A percentile compares a stretch with the other conserved stretches of the same genome.
These are phyloP conservation scores for Cucurbita ficifolia DNA, from an alignment of 306 rosid species.

Conservation along the genomic window DNA sequence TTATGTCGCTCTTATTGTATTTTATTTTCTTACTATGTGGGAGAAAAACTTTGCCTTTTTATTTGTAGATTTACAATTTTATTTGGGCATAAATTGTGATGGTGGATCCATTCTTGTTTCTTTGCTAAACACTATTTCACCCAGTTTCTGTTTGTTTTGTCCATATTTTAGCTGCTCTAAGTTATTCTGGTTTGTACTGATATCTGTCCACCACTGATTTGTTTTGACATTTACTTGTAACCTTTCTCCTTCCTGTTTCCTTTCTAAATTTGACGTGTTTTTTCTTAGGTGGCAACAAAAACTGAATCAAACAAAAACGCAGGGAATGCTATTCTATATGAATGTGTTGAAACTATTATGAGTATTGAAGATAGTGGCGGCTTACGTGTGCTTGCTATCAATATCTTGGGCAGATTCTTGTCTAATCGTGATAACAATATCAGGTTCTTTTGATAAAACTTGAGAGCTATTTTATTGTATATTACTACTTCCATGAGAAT, in stretches of 20 bases:
- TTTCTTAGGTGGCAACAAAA: constrained; percentile 83
- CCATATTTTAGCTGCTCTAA: background rate
- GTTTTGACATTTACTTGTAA: constrained; percentile 5
- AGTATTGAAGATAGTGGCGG: constrained; percentile 95
- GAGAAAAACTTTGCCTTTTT: background rate
- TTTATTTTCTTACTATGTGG: background rate
- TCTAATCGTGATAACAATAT: constrained; percentile 95
- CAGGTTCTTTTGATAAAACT: constrained; percentile 38
- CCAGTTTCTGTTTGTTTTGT: background rate
- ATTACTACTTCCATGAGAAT: background rate
- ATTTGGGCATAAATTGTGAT: background rate
- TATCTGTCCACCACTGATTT: background rate
- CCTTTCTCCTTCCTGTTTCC: constrained; percentile 4
- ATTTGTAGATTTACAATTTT: background rate
- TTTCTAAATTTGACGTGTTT: constrained; percentile 8
- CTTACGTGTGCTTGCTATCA: constrained; percentile 92
- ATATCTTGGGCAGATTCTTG: constrained; percentile 92
- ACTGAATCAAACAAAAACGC: constrained; percentile 96
- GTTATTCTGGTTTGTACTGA: background rate
- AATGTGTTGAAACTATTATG: constrained; percentile 96
- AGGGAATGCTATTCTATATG: constrained; percentile 90
- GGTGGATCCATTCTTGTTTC: background rate
- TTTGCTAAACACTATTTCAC: background rate
- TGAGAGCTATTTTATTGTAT: background rate
- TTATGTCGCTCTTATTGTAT: background rate